A percentile compares a stretch with the other conserved stretches of the same genome.
phyloP scores from a whole-genome alignment of 768 basidiomycete species.

The Suillus subalutaceus region DNA sequence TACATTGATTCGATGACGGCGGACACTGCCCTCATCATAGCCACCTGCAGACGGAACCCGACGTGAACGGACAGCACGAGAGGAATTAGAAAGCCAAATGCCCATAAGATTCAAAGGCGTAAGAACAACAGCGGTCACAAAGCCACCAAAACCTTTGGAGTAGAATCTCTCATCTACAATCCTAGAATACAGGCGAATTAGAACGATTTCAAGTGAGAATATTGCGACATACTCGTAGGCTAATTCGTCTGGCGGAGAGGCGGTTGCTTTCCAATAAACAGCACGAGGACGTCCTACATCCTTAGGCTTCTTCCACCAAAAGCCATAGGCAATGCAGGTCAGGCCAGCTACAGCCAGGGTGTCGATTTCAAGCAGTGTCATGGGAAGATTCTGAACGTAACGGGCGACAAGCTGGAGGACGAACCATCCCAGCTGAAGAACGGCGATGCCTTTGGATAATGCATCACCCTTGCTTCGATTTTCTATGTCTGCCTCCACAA shows the following conservation, averaged over 20 bases:
- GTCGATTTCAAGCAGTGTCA: slow-evolving; percentile 41
- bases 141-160: background rate
- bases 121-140: accelerated
- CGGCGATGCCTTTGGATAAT: slow-evolving; percentile 37
- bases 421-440: slow-evolving; percentile 41
- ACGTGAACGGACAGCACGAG: background rate
- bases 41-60: slow-evolving; percentile 6
- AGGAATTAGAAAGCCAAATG: background rate
- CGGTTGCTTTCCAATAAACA: background rate
- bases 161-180: too few relatives aligned
- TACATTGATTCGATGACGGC: background rate
- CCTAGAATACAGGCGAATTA: background rate
- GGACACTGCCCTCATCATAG: background rate
- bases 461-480: slow-evolving; percentile 37
- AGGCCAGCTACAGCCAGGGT: slow-evolving; percentile 38
- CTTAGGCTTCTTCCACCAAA: slow-evolving; percentile 46
- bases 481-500: slow-evolving; percentile 19
- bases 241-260: background rate
- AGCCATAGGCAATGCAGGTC: slow-evolving; percentile 31
- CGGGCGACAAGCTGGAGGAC: slow-evolving; percentile 33
- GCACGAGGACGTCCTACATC: slow-evolving; percentile 27
- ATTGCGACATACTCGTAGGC: background rate
- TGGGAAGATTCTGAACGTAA: slow-evolving; percentile 23
- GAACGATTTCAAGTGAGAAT: background rate
- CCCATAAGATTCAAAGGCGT: background rate